Conservation (phyloP, 345 rosid species). For the Psidium friedrichsthalianum region DNA sequence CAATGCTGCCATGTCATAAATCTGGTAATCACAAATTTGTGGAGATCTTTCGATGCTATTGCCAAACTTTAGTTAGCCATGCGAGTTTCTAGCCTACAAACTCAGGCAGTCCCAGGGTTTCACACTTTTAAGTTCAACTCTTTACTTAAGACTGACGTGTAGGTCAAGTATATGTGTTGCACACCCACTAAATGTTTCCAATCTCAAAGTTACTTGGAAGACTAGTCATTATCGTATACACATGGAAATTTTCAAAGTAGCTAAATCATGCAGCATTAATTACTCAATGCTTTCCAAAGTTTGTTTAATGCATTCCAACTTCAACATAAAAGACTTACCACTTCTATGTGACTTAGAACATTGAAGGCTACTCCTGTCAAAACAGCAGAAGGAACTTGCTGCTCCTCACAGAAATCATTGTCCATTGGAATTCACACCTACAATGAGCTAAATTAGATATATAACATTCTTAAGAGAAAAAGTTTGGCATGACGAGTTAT, state of each 20-base stretch:
- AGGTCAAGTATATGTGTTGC: background rate
- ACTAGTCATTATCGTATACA: background rate
- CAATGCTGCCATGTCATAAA: background rate
- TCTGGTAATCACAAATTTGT: background rate
- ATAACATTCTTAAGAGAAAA: background rate
- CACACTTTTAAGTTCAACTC: background rate
- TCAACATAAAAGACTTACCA: constrained; percentile 10
- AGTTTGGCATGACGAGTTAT: background rate
- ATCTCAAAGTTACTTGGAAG: background rate
- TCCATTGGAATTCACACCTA: constrained; percentile 17
- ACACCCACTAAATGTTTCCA: background rate
- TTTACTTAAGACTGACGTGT: background rate
- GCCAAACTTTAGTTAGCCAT: background rate
- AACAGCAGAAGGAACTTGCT: constrained; percentile 28
- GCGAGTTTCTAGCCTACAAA: background rate
- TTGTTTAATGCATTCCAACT: background rate
- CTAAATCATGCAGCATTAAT: background rate
- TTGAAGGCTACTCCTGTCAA: constrained; percentile 26
- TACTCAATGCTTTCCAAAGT: background rate
- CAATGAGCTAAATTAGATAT: background rate
- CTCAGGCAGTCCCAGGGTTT: background rate
- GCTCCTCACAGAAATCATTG: constrained; percentile 17
- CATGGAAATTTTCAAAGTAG: background rate
- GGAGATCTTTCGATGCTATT: background rate
- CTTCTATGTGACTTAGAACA: constrained; percentile 31